Evolutionary conservation across 257 asterid species (phyloP).

Genomic region (Jaltomata sinuosa): DNA sequence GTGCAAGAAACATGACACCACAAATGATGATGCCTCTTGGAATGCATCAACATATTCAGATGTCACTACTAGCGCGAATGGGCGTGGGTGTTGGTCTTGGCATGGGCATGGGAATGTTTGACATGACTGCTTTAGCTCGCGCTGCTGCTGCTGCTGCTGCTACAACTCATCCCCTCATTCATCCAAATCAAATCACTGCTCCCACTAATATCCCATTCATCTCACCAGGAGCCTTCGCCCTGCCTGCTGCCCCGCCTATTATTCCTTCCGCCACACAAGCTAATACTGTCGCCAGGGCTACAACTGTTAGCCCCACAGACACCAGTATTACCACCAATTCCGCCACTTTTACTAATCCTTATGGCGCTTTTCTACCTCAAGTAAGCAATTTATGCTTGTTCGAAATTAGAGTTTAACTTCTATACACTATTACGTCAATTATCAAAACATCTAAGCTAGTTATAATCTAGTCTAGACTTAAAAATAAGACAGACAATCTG

Average conservation of each 20-base stretch:
- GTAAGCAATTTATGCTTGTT: slow-evolving; percentile 17
- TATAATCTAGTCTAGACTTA: not conserved
- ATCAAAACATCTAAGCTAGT: not conserved
- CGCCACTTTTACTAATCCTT: slow-evolving; percentile 28
- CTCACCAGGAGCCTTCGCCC: slow-evolving; percentile 24
- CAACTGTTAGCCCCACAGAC: not conserved
- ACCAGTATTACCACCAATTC: not conserved
- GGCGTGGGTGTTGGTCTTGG: slow-evolving; percentile 31
- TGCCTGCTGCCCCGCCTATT: slow-evolving; percentile 11
- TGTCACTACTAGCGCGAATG: slow-evolving; percentile 57
- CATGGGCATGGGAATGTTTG: slow-evolving; percentile 38
- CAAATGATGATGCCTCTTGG: slow-evolving; percentile 51
- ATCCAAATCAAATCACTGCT: slow-evolving; percentile 6
- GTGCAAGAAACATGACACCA: slow-evolving; percentile 25
- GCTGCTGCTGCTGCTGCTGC: slow-evolving; percentile 13
- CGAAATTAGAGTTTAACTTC: not conserved
- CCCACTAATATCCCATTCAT: slow-evolving; percentile 19
- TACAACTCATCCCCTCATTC: not conserved
- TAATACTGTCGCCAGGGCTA: slow-evolving; percentile 2
- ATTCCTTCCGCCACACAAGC: slow-evolving; percentile 9
- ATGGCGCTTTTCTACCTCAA: slow-evolving; percentile 40
- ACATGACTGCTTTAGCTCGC: slow-evolving; percentile 22
- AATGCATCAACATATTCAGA: slow-evolving; percentile 57
- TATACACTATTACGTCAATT: not conserved
- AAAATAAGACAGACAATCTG: not conserved